Evolutionary conservation across 768 basidiomycete genomes (phyloP).

Genomic region (Agaricus blazei): DNA sequence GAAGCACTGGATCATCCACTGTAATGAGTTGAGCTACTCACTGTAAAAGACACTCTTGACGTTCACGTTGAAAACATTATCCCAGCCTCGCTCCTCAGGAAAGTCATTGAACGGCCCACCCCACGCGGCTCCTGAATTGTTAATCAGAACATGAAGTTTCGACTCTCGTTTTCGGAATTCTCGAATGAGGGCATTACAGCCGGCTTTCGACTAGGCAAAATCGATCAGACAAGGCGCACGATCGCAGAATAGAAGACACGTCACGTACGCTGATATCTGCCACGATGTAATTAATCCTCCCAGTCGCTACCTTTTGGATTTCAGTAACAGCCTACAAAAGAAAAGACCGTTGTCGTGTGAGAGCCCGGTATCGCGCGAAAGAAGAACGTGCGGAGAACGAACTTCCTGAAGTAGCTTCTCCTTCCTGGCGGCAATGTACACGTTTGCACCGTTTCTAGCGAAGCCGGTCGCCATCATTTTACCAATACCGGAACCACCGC

Average conservation of each 20-base stretch:
- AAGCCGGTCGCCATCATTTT: conserved; percentile 81
- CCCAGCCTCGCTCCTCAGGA: conserved; percentile 84
- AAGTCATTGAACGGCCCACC: conserved; percentile 67
- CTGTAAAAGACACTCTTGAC: conserved; percentile 84
- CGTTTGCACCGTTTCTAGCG: conserved; percentile 81
- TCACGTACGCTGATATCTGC: conserved; percentile 66
- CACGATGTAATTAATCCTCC: conserved; percentile 68
- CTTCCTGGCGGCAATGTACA: conserved; percentile 87
- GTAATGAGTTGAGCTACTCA: conserved; percentile 26
- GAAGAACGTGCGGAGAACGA: conserved; percentile 16
- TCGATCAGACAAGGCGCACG: neutral
- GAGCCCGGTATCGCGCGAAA: neutral
- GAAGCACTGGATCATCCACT: neutral
- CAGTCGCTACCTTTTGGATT: conserved; percentile 56
- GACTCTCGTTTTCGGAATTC: conserved; percentile 65
- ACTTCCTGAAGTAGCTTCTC: conserved; percentile 75
- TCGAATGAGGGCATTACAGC: conserved; percentile 66
- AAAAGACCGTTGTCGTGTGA: neutral
- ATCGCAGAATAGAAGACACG: conserved; percentile 39
- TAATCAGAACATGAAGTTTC: conserved; percentile 78
- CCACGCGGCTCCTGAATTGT: conserved; percentile 82
- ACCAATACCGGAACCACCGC: conserved; percentile 81
- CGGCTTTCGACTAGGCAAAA: conserved; percentile 57
- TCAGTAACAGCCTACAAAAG: conserved; percentile 42
- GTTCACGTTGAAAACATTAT: conserved; percentile 76